Base-by-base conservation (phyloP, 2,329 filamentous ascomycete genomes). In the Penicillium aurantiogriseum region DNA sequence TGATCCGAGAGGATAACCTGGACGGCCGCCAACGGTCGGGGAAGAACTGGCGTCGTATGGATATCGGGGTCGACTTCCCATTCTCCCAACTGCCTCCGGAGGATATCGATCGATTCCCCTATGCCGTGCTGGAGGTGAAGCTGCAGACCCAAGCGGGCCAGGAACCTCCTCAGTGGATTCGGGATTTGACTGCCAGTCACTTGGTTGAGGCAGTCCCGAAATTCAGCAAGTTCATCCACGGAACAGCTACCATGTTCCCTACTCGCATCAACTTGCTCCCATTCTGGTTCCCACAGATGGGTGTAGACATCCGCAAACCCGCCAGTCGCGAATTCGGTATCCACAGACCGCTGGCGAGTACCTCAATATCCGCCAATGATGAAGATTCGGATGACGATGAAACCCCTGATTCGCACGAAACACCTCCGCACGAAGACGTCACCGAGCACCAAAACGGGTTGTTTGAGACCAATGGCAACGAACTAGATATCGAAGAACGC, bases 201-300 rank as follows among this genome's bases (percentile, higher is more conserved):
- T 83, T 99, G 17, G 94, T 99, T 2, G 94, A 99, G 77, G 92
- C 94, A n/a, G 92, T 99, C 2, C 94, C 94, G 61, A 99, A 99
- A 73, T 99, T 97, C 77, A 97, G 92, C 70, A 99, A 99, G 78
- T 99, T 97, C 74, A 97, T 99, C 57, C 94, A 99, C 74, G 94
- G 94, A 58, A 92, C 88, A 2, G 93, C 93, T 10, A 90, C 86
- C 11, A 78, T 99, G 45, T 95, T 97, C 74, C 92, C 92, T 0
- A 84, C 87, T 44, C 86, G 89, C 54, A 99, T 99, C 75, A 81
- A 97, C 47, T 82, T 99, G 13, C 81, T 99, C 6, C 94, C 94
- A 0, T 99, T 91, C 80, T 99, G 94, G 94, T 90, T 93, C 81
- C 94, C 94, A 1, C 94, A 99, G 77, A 99, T 99, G 94, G 88